Base-by-base conservation (phyloP, 768 basidiomycete genomes). In the Naganishia antarctica region DNA sequence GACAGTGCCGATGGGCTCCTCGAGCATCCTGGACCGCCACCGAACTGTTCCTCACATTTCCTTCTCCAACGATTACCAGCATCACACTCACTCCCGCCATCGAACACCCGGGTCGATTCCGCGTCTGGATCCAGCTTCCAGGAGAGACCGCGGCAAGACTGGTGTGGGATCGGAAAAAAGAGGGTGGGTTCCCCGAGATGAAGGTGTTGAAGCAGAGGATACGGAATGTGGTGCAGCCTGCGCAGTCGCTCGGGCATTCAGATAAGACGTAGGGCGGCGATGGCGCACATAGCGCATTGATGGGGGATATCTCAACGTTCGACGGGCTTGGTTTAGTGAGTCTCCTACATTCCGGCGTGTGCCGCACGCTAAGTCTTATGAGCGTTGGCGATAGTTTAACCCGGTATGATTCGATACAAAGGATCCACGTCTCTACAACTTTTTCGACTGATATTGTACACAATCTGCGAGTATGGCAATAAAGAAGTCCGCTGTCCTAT, bases 21-120 rank as follows among this genome's bases (percentile, higher is more conserved):
- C 83, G 92, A 70, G 92, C 93, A 32, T 86, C 85, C 12, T 97
- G 93, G 93, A 83, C 86, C n/a, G 88, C 90, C 66, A 96, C 92
- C 0, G 93, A 96, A 70, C 82, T 97, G 16, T 83, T 92, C 70
- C 78, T 94, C 37, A 96, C 93, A 0, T 97, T 97, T 76, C 88
- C 91, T 12, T 84, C 89, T 28, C 91, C 91, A 0, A 73, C 79
- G 0, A 78, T 96, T 61, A 81, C 80, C 48, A 81, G 82, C 47
- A 84, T 93, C 60, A 83, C 85, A 12, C 79, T 94, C 47, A 76
- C 89, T 21, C 91, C 93, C 21, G 74, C 84, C 21, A 87, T 89
- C 18, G 91, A 93, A 63, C 88, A 91, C 16, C 87, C 86, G 25
- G 93, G 93, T 44, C 82, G 91, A 46, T 97, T 97, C 77, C 84